These are phyloP conservation scores for Coleophoma cylindrospora DNA, from an alignment of 2,329 filamentous ascomycete genomes.

Conservation along the genomic window DNA sequence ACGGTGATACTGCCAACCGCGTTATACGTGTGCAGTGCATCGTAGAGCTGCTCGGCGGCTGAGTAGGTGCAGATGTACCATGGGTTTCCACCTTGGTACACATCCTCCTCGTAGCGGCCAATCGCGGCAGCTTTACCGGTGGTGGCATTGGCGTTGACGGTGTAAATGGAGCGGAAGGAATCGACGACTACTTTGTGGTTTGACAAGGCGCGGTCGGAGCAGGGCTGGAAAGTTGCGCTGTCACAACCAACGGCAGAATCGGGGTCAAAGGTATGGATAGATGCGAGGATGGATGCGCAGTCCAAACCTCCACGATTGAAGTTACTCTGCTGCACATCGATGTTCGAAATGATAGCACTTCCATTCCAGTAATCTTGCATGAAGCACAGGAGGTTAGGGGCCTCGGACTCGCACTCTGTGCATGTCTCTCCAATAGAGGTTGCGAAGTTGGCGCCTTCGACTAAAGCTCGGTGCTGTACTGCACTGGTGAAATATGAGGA, in stretches of 20 bases:
- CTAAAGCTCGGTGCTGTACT: conserved; percentile 59
- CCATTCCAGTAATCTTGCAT: conserved; percentile 64
- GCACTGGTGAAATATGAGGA: conserved; percentile 73
- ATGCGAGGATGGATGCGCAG: conserved; percentile 59
- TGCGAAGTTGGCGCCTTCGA: conserved; percentile 62
- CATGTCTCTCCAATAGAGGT: conserved; percentile 53
- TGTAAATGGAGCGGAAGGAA: conserved; percentile 64
- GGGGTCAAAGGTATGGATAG: conserved; percentile 65
- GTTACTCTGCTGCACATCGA: conserved; percentile 41
- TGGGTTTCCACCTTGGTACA: conserved; percentile 71
- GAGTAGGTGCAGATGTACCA: conserved; percentile 73
- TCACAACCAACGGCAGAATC: conserved; percentile 50
- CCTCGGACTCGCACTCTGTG: conserved; percentile 51
- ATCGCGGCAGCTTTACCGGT: conserved; percentile 53
- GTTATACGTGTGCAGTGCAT: conserved; percentile 66
- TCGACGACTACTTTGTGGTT: conserved; percentile 71
- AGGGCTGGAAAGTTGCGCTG: conserved; percentile 66
- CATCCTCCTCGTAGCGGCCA: conserved; percentile 64
- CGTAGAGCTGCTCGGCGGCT: conserved; percentile 73
- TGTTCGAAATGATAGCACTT: conserved; percentile 62
- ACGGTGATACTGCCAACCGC: conserved; percentile 56
- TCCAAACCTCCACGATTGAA: conserved; percentile 62
- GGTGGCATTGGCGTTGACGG: conserved; percentile 60
- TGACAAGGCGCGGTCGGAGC: conserved; percentile 44
- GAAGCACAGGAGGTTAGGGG: conserved; percentile 66